These are phyloP conservation scores for Antarctomyces pellizariae DNA, from an alignment of 495 filamentous ascomycete genomes.

Conservation along the genomic window DNA sequence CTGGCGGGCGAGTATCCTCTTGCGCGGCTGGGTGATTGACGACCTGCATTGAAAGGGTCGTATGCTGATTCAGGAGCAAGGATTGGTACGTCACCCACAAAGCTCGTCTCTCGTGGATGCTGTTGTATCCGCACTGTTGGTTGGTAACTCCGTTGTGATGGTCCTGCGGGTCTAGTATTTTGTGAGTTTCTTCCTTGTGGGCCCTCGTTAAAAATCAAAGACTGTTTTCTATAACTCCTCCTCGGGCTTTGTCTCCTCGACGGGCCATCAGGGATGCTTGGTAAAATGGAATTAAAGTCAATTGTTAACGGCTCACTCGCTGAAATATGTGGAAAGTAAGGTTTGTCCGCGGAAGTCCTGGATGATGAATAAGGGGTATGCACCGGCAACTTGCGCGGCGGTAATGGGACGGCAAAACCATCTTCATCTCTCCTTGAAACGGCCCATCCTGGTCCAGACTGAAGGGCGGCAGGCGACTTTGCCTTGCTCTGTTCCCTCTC, in stretches of 20 bases:
- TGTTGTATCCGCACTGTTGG: conserved; percentile 11
- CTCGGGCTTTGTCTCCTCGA: conserved; percentile 17
- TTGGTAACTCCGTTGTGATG: no score
- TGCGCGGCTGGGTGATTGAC: conserved; percentile 27
- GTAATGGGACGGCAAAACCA: no score
- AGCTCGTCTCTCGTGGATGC: conserved; percentile 17
- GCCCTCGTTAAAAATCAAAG: not conserved
- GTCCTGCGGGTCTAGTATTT: no score
- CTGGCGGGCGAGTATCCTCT: conserved; percentile 57
- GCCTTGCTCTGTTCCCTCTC: no score
- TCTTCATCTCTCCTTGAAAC: no score
- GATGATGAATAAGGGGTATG: no score
- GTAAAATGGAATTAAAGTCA: conserved; percentile 12
- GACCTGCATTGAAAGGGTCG: conserved; percentile 14
- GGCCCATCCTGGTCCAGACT: no score
- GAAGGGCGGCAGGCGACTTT: no score
- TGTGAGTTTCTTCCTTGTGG: conserved; percentile 16
- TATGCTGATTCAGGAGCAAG: conserved; percentile 22
- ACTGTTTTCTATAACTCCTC: conserved; percentile 11
- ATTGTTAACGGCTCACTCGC: no score
- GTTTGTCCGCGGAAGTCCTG: no score
- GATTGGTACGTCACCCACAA: conserved; percentile 21
- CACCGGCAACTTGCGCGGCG: no score
- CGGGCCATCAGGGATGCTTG: conserved; percentile 20
- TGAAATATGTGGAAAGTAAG: no score